A percentile compares a stretch with the other conserved stretches of the same genome.
Conservation (phyloP, 768 basidiomycete genomes). For the Pulveroboletus frians region DNA sequence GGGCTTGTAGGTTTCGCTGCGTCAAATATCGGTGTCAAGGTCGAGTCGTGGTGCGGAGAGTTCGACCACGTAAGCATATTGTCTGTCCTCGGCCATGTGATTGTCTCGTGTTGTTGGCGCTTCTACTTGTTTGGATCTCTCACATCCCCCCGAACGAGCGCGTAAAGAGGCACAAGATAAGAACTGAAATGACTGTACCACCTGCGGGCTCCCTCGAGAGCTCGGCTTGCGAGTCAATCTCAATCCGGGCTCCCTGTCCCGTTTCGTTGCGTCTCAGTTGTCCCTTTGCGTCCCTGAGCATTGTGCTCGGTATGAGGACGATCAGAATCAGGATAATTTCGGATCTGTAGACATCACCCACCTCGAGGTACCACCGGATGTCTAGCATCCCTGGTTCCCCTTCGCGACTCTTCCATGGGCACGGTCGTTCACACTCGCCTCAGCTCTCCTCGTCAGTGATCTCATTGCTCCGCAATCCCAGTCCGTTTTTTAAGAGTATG, state of each 20-base stretch:
- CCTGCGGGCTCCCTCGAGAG: slow-evolving; percentile 17
- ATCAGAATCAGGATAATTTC: slow-evolving; percentile 28
- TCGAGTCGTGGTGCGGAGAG: not conserved
- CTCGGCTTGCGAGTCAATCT: slow-evolving; percentile 28
- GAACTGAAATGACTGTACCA: slow-evolving; percentile 28
- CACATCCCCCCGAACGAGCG: slow-evolving; percentile 38
- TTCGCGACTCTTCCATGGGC: slow-evolving; percentile 28
- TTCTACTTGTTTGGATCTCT: slow-evolving; percentile 20
- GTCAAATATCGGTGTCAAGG: not conserved
- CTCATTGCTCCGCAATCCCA: slow-evolving; percentile 31
- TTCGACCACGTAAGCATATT: not conserved
- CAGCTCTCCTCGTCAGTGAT: slow-evolving; percentile 33
- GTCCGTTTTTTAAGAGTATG: slow-evolving; percentile 33
- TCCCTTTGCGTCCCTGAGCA: slow-evolving; percentile 32
- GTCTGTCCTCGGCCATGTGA: not conserved
- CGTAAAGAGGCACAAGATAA: slow-evolving; percentile 31
- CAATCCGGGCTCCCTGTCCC: slow-evolving; percentile 25
- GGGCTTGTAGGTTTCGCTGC: not conserved
- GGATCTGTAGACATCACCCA: slow-evolving; percentile 29
- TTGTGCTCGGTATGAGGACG: slow-evolving; percentile 30
- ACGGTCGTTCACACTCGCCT: slow-evolving; percentile 27
- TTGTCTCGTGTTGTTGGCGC: not conserved
- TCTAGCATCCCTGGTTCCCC: slow-evolving; percentile 29
- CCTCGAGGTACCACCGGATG: slow-evolving; percentile 28
- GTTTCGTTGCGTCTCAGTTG: slow-evolving; percentile 30